phyloP scores from a whole-genome alignment of 1,139 yeast genomes.

The Sugiyamaella xylanicola region DNA sequence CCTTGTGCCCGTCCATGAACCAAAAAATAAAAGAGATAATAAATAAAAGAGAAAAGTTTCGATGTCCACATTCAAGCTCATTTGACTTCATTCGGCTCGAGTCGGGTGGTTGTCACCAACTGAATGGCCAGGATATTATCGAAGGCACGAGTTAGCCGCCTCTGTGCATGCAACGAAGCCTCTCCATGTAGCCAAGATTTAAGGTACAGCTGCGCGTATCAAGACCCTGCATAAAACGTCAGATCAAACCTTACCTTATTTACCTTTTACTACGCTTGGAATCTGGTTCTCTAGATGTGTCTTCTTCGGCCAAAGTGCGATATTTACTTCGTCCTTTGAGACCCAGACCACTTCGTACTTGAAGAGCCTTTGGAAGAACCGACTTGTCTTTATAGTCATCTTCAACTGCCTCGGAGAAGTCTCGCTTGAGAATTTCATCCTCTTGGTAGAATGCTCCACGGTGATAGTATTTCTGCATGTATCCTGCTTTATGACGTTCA shows the following conservation, averaged over 20 bases:
- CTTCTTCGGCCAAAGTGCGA: slow-evolving; percentile 36
- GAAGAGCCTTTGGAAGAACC: slow-evolving; percentile 39
- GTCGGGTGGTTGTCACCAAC: too few species aligned
- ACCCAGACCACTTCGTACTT: slow-evolving; percentile 37
- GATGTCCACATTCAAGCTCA: too few species aligned
- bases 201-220: not conserved
- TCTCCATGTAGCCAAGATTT: not conserved
- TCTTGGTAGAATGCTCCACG: slow-evolving; percentile 45
- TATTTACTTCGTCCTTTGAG: slow-evolving; percentile 36
- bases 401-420: slow-evolving; percentile 36
- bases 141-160: too few species aligned
- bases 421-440: slow-evolving; percentile 40
- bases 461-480: slow-evolving; percentile 41
- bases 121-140: too few species aligned
- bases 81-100: too few species aligned
- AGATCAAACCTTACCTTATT: not conserved
- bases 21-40: too few species aligned
- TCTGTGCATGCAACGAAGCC: too few species aligned
- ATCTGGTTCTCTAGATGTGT: slow-evolving; percentile 30
- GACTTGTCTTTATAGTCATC: slow-evolving; percentile 39
- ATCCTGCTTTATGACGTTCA: slow-evolving; percentile 25
- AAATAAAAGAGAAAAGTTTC: too few species aligned
- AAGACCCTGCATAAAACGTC: slow-evolving; percentile 4
- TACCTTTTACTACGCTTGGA: slow-evolving; percentile 9
- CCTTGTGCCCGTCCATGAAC: too few species aligned